Conservation (phyloP, 139 green algal genomes). For the Chlamydomonas applanata region DNA sequence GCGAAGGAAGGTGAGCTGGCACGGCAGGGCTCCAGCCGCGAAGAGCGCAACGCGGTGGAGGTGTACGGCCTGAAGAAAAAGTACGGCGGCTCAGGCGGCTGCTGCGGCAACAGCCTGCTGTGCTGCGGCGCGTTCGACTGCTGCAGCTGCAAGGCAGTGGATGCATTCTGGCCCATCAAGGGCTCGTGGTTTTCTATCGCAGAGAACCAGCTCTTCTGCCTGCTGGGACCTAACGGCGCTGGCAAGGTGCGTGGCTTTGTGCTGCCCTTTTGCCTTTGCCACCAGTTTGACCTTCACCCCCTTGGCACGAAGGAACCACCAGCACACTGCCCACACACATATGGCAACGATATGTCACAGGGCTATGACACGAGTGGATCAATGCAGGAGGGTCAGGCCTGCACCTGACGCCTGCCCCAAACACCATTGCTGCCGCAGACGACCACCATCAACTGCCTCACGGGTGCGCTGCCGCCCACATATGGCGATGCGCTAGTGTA, state of each 20-base stretch:
- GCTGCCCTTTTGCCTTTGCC: too few relatives aligned
- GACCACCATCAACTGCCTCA: conserved; percentile 91
- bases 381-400: too few relatives aligned
- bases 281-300: too few relatives aligned
- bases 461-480: conserved; percentile 56
- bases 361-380: too few relatives aligned
- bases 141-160: conserved; percentile 16
- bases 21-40: not conserved
- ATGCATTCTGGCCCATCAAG: conserved; percentile 74
- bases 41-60: conserved; percentile 67
- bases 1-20: conserved; percentile 5
- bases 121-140: conserved; percentile 28
- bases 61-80: conserved; percentile 76
- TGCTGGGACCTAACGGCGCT: conserved; percentile 72
- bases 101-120: conserved; percentile 25
- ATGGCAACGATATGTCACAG: too few relatives aligned
- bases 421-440: conserved; percentile 32
- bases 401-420: too few relatives aligned
- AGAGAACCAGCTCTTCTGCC: conserved; percentile 76
- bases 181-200: conserved; percentile 82
- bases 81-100: conserved; percentile 25
- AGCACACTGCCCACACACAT: too few relatives aligned
- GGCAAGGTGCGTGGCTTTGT: conserved; percentile 51
- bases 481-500: conserved; percentile 81
- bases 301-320: too few relatives aligned